Evolutionary conservation across 805 yeast genomes (phyloP).

Genomic region (Kodamaea leandrae): DNA sequence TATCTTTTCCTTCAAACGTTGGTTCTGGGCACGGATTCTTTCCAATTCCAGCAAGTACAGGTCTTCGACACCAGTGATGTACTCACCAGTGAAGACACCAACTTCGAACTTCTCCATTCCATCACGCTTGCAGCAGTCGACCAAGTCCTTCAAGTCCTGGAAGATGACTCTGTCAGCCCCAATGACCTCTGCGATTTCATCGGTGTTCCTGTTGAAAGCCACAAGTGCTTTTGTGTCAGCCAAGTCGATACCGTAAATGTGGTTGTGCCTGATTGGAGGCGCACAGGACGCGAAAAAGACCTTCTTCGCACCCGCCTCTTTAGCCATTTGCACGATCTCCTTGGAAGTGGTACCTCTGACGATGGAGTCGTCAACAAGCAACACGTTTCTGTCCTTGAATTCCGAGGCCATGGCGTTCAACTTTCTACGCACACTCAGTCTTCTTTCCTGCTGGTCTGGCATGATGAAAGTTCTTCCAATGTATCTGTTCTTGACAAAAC

Average conservation of each 20-base stretch:
- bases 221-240: conserved; percentile 94
- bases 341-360: conserved; percentile 97
- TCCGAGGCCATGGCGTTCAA: conserved; percentile 95
- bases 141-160: conserved; percentile 79
- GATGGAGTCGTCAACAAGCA: conserved; percentile 93
- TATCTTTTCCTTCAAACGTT: conserved; percentile 39
- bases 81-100: conserved; percentile 94
- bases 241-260: conserved; percentile 94
- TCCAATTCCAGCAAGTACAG: conserved; percentile 80
- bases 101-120: conserved; percentile 73
- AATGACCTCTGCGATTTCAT: conserved; percentile 69
- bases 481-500: conserved; percentile 93
- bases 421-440: conserved; percentile 90
- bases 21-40: conserved; percentile 75
- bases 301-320: conserved; percentile 93
- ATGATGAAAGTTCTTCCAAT: conserved; percentile 97
- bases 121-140: conserved; percentile 67
- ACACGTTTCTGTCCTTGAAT: conserved; percentile 77
- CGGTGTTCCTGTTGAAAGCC: conserved; percentile 74
- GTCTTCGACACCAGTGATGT: conserved; percentile 91
- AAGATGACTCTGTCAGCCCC: conserved; percentile 92
- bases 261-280: conserved; percentile 95
- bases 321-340: conserved; percentile 97
- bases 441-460: conserved; percentile 96
- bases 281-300: conserved; percentile 98